phyloP scores from a whole-genome alignment of 352 stramenopile genomes.

The Elongisporangium prolatum region DNA sequence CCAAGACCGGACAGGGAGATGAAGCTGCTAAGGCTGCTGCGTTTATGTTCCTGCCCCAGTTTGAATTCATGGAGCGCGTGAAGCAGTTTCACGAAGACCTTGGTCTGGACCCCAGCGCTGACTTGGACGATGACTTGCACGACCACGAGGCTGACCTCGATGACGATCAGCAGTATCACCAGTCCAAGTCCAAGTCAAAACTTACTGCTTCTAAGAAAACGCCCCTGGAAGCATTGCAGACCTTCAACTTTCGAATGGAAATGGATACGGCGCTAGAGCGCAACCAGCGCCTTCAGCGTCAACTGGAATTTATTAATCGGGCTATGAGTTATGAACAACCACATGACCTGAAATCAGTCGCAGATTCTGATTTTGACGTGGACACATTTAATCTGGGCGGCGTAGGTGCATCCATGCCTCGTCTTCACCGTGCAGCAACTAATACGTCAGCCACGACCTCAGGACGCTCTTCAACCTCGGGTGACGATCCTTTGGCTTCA shows the following conservation, averaged over 20 bases:
- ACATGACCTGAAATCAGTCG: not conserved
- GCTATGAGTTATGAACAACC: slow-evolving; percentile 41
- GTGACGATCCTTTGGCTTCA: slow-evolving; percentile 8
- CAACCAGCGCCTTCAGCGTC: slow-evolving; percentile 56
- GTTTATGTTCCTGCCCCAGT: slow-evolving; percentile 59
- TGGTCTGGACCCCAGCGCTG: not conserved
- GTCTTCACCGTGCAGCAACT: slow-evolving; percentile 30
- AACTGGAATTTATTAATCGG: slow-evolving; percentile 55
- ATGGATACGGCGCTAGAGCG: slow-evolving; percentile 52
- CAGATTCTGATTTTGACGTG: not conserved
- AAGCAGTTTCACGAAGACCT: slow-evolving; percentile 60
- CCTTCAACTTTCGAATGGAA: slow-evolving; percentile 52
- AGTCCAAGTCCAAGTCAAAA: not conserved
- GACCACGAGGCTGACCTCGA: slow-evolving; percentile 14
- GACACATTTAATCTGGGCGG: not conserved
- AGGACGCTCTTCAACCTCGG: slow-evolving; percentile 15
- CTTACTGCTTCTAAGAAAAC: not conserved
- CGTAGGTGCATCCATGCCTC: not conserved
- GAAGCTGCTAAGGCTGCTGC: slow-evolving; percentile 16
- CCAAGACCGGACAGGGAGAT: slow-evolving; percentile 4
- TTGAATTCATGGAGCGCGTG: slow-evolving; percentile 70
- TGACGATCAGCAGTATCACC: not conserved
- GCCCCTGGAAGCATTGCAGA: slow-evolving; percentile 15
- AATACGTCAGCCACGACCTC: slow-evolving; percentile 38
- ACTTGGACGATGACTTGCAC: slow-evolving; percentile 15